Evolutionary conservation across 202 grass and related monocot species (phyloP), one percentile per base, ranked within the genome.

Genomic region (Zoysia matrella): DNA sequence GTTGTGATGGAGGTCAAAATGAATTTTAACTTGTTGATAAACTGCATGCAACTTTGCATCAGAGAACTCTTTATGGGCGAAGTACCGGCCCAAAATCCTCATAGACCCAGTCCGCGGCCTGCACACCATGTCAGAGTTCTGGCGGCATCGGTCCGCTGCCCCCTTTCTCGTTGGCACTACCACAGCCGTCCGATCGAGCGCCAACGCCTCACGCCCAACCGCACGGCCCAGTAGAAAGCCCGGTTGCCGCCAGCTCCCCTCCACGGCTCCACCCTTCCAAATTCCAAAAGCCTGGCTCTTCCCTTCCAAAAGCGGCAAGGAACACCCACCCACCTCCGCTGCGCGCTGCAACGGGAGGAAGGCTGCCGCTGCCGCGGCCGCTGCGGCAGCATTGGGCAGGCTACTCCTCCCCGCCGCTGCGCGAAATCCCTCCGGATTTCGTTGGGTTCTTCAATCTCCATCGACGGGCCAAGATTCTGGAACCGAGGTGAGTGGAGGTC

Each of bases 251-350:
- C 22, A 30, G 22, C 22, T 30, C 22, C 22, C 22, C 22, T 30
- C 22, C 22, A 30, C 22, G 9, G 7, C 44, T 61, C 11, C 30
- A n/a, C 30, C 12, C 18, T 8, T 60, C 40, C 50, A 16, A 22
- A 4, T 50, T 76, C 14, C 57, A 12, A 48, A 79, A 79, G 77
- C 52, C 52, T 55, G 15, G 40, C 67, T 12, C 67, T 43, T 74
- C 40, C 36, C 71, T 69, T 60, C 84, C 78, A 48, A 76, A 81
- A 75, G 54, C 71, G n/a, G 71, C 54, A 61, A 79, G 30, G 52
- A 74, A 69, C 64, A 10, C 77, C 43, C 55, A 14, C 60, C 43
- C 0, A 11, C 43, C 61, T 3, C 39, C 64, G 63, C 77, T 63
- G 71, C 52, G 70, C 53, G 44, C 72, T 80, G 55, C 52, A 44